Evolutionary conservation across 192 early-diverging fungal genomes (phyloP).

Genomic region (Cetraspora pellucida): DNA sequence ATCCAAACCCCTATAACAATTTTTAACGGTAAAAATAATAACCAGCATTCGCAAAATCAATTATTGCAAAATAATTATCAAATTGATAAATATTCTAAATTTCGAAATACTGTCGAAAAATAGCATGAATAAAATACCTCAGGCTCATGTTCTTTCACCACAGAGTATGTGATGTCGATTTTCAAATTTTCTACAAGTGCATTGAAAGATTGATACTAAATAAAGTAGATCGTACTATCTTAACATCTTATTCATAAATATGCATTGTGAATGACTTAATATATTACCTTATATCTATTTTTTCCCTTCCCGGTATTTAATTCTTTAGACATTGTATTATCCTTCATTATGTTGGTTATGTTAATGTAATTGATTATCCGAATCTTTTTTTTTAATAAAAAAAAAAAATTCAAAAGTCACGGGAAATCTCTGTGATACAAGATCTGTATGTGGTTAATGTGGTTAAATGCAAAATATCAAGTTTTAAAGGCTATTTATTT

Average conservation of each 20-base stretch:
- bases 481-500: too few species aligned
- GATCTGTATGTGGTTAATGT: too few species aligned
- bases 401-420: neutral
- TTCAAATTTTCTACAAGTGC: slow-evolving; percentile 76
- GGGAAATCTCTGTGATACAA: neutral
- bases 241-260: neutral
- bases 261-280: neutral
- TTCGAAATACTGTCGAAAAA: neutral
- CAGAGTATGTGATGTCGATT: slow-evolving; percentile 70
- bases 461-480: too few species aligned
- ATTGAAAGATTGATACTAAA: slow-evolving; percentile 79
- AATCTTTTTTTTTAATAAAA: neutral
- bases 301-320: slow-evolving; percentile 67
- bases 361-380: neutral
- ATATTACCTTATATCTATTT: slow-evolving; percentile 66
- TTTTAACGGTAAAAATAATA: neutral
- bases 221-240: neutral
- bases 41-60: neutral
- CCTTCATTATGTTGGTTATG: neutral
- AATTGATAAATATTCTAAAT: neutral
- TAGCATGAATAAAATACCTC: slow-evolving; percentile 38
- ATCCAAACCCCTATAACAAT: slow-evolving; percentile 56
- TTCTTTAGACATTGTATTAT: slow-evolving; percentile 40
- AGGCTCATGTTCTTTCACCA: slow-evolving; percentile 54
- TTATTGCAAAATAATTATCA: neutral